Conservation (phyloP, 164 flowering plant genomes). For the Magnolia officinalis region DNA sequence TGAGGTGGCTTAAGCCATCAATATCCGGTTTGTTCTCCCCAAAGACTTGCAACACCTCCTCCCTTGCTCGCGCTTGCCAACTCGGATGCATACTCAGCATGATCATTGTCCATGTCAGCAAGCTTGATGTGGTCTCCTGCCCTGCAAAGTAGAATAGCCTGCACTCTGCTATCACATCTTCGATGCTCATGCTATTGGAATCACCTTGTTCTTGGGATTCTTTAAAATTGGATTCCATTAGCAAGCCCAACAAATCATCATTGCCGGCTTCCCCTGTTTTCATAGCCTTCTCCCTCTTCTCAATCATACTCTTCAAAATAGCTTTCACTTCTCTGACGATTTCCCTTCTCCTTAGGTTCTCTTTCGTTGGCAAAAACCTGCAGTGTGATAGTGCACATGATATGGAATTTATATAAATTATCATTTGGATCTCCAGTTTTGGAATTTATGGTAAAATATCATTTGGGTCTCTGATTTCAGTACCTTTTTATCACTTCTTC, state of each 20-base stretch:
- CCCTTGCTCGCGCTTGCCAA: constrained; percentile 15
- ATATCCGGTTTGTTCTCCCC: constrained; percentile 29
- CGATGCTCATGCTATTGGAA: constrained; percentile 33
- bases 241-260: constrained; percentile 43
- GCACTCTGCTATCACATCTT: constrained; percentile 18
- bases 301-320: constrained; percentile 25
- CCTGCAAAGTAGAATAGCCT: constrained; percentile 21
- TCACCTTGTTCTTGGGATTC: constrained; percentile 26
- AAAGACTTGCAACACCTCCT: constrained; percentile 29
- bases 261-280: constrained; percentile 13
- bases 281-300: constrained; percentile 31
- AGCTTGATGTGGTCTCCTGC: constrained; percentile 15
- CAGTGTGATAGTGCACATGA: background rate
- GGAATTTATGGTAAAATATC: background rate
- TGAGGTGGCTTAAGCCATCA: constrained; percentile 40
- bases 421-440: background rate
- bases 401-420: background rate
- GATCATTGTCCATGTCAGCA: constrained; percentile 19
- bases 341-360: constrained; percentile 37
- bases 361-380: constrained; percentile 52
- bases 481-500: background rate
- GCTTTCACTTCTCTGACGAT: constrained; percentile 23
- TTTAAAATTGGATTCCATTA: constrained; percentile 39
- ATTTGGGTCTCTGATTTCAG: background rate
- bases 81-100: constrained; percentile 10